These are phyloP conservation scores for Fusarium ramigenum DNA, from an alignment of 2,329 filamentous ascomycete genomes.

Conservation along the genomic window DNA sequence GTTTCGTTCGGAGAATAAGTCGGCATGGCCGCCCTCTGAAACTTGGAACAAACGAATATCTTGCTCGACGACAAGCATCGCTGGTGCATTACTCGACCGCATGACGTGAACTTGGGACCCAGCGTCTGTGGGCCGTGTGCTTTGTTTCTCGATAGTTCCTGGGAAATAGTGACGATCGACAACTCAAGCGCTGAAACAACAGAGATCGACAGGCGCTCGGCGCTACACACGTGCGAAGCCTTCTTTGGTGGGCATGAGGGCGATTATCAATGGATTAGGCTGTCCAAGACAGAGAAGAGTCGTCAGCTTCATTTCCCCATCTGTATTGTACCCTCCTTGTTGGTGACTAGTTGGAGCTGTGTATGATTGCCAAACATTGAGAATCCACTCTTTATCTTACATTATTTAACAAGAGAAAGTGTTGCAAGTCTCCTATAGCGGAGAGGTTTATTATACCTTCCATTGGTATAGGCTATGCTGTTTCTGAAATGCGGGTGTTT, in stretches of 20 bases:
- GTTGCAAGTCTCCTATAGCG: conserved; percentile 32
- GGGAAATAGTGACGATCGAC: conserved; percentile 33
- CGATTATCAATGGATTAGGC: conserved; percentile 28
- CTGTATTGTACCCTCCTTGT: neutral
- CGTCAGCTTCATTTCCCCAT: conserved; percentile 38
- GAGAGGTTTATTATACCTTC: conserved; percentile 8
- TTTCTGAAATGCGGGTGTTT: conserved; percentile 14
- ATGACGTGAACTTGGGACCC: conserved; percentile 27
- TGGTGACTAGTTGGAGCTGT: neutral
- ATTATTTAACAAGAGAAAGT: neutral
- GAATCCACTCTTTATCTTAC: neutral
- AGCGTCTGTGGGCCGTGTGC: conserved; percentile 10
- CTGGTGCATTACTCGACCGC: conserved; percentile 1
- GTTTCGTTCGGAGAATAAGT: conserved; percentile 33
- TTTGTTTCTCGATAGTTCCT: conserved; percentile 16
- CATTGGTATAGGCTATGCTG: neutral
- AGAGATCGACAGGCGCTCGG: conserved; percentile 19
- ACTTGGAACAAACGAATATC: conserved; percentile 6
- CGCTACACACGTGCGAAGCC: conserved; percentile 18
- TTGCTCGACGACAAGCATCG: conserved; percentile 8
- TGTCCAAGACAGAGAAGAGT: conserved; percentile 8
- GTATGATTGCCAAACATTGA: neutral
- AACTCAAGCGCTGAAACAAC: conserved; percentile 26
- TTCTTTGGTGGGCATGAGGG: conserved; percentile 19
- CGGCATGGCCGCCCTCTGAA: conserved; percentile 4